phyloP scores from a whole-genome alignment of 2,329 filamentous ascomycete genomes.

The Thielaviopsis ethacetica region DNA sequence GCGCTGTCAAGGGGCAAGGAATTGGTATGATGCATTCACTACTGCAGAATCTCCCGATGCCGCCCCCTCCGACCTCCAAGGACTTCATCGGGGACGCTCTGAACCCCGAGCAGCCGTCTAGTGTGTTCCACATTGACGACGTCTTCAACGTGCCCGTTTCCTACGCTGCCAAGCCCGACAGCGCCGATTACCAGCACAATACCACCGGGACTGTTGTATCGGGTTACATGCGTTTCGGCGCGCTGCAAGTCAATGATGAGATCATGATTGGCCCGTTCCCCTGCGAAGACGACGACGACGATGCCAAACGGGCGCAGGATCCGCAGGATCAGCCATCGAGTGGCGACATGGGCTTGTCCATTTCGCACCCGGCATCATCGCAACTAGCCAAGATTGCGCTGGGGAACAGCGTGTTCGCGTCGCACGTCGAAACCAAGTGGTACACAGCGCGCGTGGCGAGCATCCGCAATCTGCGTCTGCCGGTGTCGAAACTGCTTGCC shows the following conservation, averaged over 20 bases:
- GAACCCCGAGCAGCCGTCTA: constrained; percentile 42
- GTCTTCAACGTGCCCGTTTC: constrained; percentile 60
- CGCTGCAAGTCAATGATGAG: constrained; percentile 59
- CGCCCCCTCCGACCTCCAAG: constrained; percentile 33
- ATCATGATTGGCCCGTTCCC: constrained; percentile 68
- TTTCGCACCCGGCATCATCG: constrained; percentile 35
- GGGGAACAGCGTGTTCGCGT: constrained; percentile 34
- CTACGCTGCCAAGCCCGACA: constrained; percentile 20
- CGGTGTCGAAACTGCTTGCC: constrained; percentile 56
- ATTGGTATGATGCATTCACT: constrained; percentile 71
- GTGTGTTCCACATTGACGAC: constrained; percentile 81
- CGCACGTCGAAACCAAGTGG: constrained; percentile 52
- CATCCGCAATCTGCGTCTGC: constrained; percentile 71
- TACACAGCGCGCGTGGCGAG: constrained; percentile 66
- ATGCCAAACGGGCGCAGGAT: constrained; percentile 12
- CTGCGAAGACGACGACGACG: constrained; percentile 25
- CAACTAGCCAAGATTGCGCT: constrained; percentile 37
- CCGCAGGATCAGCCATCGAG: constrained; percentile 30
- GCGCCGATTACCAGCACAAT: constrained; percentile 21
- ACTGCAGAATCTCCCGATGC: constrained; percentile 58
- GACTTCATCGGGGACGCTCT: constrained; percentile 38
- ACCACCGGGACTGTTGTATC: constrained; percentile 60
- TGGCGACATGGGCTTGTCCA: constrained; percentile 21
- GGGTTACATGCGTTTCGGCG: constrained; percentile 67
- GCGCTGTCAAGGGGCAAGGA: constrained; percentile 68